Percentiles rank a stretch among this genome's conserved stretches.
Conservation (phyloP, 495 filamentous ascomycete species). For the Xylaria curta region DNA sequence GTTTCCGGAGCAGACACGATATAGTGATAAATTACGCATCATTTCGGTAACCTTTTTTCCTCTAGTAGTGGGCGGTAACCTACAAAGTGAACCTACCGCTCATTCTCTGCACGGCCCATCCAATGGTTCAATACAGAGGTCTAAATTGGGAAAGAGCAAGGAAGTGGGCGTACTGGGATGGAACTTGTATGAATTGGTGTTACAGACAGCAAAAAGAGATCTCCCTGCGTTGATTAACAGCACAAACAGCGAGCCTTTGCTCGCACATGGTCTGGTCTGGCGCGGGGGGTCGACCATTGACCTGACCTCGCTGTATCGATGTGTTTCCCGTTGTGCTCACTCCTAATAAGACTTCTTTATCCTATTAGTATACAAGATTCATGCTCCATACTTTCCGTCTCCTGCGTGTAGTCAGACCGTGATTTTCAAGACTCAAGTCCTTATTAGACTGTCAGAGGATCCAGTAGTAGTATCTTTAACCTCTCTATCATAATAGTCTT, state of each 20-base stretch:
- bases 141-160: conserved; percentile 52
- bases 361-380: background rate
- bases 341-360: conserved; percentile 34
- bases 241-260: conserved; percentile 25
- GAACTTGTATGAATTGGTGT: conserved; percentile 59
- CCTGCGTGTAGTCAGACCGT: background rate
- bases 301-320: conserved; percentile 22
- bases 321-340: conserved; percentile 24
- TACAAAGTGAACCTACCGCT: conserved; percentile 43
- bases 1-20: conserved; percentile 53
- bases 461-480: background rate
- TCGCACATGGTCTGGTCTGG: conserved; percentile 32
- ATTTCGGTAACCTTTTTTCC: conserved; percentile 39
- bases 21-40: conserved; percentile 49
- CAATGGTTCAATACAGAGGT: conserved; percentile 32
- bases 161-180: conserved; percentile 53
- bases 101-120: conserved; percentile 19
- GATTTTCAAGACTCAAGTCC: background rate
- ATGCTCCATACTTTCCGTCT: background rate
- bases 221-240: conserved; percentile 37
- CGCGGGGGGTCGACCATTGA: conserved; percentile 13
- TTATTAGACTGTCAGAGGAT: no score
- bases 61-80: conserved; percentile 44
- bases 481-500: no score
- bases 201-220: conserved; percentile 42